phyloP scores from a whole-genome alignment of 192 early-diverging fungal species.

The Phlyctochytrium planicorne region DNA sequence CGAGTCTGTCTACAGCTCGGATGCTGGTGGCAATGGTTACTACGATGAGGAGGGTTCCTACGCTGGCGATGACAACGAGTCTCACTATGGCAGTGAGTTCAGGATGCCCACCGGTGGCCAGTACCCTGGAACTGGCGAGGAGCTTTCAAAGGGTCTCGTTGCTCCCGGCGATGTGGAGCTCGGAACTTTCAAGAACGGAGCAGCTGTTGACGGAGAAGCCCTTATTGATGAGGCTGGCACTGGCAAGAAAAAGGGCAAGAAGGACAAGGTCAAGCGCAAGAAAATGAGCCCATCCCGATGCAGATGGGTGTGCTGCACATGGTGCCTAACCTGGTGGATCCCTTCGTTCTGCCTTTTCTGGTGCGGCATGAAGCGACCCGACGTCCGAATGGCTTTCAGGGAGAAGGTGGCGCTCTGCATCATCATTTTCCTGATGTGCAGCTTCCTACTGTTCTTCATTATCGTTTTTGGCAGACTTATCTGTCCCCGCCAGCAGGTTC shows the following conservation, averaged over 20 bases:
- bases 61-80: slow-evolving; percentile 28
- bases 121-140: neutral
- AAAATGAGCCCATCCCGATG: slow-evolving; percentile 52
- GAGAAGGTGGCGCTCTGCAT: slow-evolving; percentile 83
- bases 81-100: slow-evolving; percentile 37
- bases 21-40: slow-evolving; percentile 7
- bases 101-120: neutral
- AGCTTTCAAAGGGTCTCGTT: neutral
- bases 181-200: slow-evolving; percentile 12
- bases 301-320: slow-evolving; percentile 73
- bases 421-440: slow-evolving; percentile 78
- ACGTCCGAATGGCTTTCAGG: slow-evolving; percentile 94
- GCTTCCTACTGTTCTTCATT: slow-evolving; percentile 81
- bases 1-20: neutral
- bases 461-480: slow-evolving; percentile 78
- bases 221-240: neutral
- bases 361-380: slow-evolving; percentile 81
- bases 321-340: slow-evolving; percentile 84
- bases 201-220: neutral
- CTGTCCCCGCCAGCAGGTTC: slow-evolving; percentile 74
- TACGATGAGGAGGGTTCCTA: slow-evolving; percentile 14
- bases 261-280: slow-evolving; percentile 20
- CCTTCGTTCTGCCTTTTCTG: slow-evolving; percentile 54
- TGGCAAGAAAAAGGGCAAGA: slow-evolving; percentile 23
- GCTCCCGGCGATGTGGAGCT: slow-evolving; percentile 32